Evolutionary conservation across 257 asterid species (phyloP), one percentile per base, ranked within the genome.

Genomic region (Linderniella brevidens): DNA sequence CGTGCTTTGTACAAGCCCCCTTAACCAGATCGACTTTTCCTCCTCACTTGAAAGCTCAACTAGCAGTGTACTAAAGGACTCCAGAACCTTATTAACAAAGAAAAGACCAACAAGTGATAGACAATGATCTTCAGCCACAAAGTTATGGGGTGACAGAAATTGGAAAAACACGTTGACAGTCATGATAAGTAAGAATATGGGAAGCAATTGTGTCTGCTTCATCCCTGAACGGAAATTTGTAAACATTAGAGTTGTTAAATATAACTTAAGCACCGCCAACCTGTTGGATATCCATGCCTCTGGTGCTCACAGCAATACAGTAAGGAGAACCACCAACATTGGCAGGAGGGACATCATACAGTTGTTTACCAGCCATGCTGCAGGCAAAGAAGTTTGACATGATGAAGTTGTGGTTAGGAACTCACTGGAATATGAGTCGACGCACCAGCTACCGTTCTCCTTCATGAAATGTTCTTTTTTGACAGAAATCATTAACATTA

Each of bases 291-390:
- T 90, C 96, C 78, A 75, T 68, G 67, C 98, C 96, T 72, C 96
- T 81, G 55, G 58, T 67, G 64, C 93, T 72, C 58, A 90, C 77
- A 54, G 95, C 95, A 69, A 90, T 67, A 74, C 98, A 90, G 58
- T 60, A 75, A 39, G 66, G 75, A 16, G 93, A 76, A 50, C 93
- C 98, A 46, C 93, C 96, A 54, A 90, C 79, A 64, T 68, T 90
- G 52, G 78, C 36, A 0, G 82, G 82, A 67, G 98, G 96, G 64
- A 90, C 90, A 60, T 90, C 98, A 64, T 52, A 78, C 47, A 81
- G 87, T 77, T 90, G 96, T 67, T 79, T 90, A 47, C 96, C 94
- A 64, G 94, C 79, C 94, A 85, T 75, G 75, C 98, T 90, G 86
- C 68, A 72, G 55, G 57, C 11, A 53, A 52, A 49, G 42, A 54